These are phyloP conservation scores for Rubroboletus pulcherrimus DNA, from an alignment of 768 basidiomycete species.

Conservation along the genomic window DNA sequence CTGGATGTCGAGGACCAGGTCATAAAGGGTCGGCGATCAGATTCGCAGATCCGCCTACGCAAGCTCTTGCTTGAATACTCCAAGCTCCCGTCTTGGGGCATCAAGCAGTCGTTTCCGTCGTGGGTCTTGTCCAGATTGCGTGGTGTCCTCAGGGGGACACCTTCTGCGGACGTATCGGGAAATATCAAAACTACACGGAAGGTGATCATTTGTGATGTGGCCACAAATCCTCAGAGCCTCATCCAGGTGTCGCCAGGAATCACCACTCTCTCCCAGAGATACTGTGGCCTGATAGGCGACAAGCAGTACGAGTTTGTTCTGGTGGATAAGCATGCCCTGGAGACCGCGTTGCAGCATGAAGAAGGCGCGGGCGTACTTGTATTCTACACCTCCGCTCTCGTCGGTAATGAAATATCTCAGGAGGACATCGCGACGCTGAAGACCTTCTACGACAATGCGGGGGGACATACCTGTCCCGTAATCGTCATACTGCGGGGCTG, in stretches of 20 bases:
- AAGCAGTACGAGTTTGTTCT: neutral
- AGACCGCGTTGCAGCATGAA: neutral
- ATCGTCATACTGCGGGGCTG: neutral
- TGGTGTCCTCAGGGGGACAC: neutral
- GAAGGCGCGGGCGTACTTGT: neutral
- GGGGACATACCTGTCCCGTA: neutral
- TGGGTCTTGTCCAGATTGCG: neutral
- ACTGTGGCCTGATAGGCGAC: neutral
- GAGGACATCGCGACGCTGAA: neutral
- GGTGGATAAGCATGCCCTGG: neutral
- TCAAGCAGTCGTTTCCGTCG: neutral
- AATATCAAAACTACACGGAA: neutral
- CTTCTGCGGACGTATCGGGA: too few species aligned
- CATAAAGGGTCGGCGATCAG: neutral
- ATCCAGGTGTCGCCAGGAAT: neutral
- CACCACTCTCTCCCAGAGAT: neutral
- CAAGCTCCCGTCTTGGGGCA: neutral
- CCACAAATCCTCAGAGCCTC: neutral
- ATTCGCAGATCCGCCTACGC: neutral
- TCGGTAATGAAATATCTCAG: neutral
- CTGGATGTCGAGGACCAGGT: neutral
- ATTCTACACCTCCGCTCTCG: too few species aligned
- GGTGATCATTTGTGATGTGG: neutral
- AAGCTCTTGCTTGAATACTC: conserved; percentile 1
- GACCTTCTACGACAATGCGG: neutral